Conservation (phyloP, 1,284 basidiomycete genomes). For the Austroboletus novae-zelandiae region DNA sequence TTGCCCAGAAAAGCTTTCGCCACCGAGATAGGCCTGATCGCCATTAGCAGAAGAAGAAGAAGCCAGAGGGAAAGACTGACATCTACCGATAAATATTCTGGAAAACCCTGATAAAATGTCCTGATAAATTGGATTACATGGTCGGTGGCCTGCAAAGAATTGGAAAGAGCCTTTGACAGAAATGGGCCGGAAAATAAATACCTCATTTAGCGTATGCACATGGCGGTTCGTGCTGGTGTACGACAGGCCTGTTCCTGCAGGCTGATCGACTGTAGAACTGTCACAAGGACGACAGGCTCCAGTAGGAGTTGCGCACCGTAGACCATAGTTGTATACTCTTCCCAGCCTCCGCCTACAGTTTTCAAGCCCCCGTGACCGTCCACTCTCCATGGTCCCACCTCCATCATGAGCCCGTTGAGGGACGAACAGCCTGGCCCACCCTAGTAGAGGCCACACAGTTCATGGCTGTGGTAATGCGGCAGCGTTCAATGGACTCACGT, state of each 20-base stretch:
- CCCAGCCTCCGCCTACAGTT: constrained; percentile 90
- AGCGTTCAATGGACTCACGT: constrained; percentile 73
- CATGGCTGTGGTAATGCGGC: not conserved
- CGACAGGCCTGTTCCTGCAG: constrained; percentile 93
- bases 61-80: constrained; percentile 47
- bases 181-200: constrained; percentile 25
- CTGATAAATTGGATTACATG: constrained; percentile 84
- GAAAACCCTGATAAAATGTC: constrained; percentile 90
- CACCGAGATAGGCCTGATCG: constrained; percentile 82
- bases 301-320: constrained; percentile 70
- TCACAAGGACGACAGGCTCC: constrained; percentile 7
- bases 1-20: constrained; percentile 96
- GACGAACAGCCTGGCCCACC: constrained; percentile 96
- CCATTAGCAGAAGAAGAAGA: constrained; percentile 6
- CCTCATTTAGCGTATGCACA: constrained; percentile 76
- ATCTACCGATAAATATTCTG: constrained; percentile 82
- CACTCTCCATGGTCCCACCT: constrained; percentile 88
- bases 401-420: constrained; percentile 98
- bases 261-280: constrained; percentile 76
- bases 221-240: constrained; percentile 86
- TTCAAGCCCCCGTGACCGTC: constrained; percentile 80
- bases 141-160: constrained; percentile 60
- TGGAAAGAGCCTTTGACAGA: not conserved
- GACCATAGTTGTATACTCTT: constrained; percentile 97
- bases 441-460: constrained; percentile 46